Conservation (phyloP, 257 asterid species). For the Capsicum chinense region DNA sequence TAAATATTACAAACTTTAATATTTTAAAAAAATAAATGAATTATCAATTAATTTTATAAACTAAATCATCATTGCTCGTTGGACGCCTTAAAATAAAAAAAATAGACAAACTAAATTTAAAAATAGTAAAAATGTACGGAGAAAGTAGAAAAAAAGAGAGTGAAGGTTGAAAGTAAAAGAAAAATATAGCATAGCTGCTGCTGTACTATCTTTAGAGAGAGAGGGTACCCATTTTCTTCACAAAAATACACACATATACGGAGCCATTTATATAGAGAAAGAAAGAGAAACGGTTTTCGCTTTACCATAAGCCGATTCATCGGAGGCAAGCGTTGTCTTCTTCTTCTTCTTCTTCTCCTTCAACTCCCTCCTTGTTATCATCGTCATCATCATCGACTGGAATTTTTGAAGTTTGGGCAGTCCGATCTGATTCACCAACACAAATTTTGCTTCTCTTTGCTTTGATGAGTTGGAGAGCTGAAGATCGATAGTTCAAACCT, state of each 20-base stretch:
- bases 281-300: slow-evolving; percentile 23
- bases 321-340: slow-evolving; percentile 34
- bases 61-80: too few species aligned
- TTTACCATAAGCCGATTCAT: slow-evolving; percentile 34
- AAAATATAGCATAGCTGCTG: slow-evolving; percentile 1
- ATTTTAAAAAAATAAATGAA: too few species aligned
- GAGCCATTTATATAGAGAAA: slow-evolving; percentile 4
- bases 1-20: too few species aligned
- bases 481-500: slow-evolving; percentile 63
- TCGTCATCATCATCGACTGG: slow-evolving; percentile 32
- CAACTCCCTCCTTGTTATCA: not conserved
- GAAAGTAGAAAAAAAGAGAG: too few species aligned
- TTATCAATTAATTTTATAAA: too few species aligned
- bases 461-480: slow-evolving; percentile 71
- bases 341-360: not conserved
- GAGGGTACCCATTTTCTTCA: not conserved
- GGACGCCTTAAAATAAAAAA: too few species aligned
- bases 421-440: slow-evolving; percentile 73
- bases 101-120: too few species aligned
- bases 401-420: slow-evolving; percentile 37
- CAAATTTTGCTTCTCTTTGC: slow-evolving; percentile 50
- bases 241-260: not conserved
- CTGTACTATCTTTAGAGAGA: slow-evolving; percentile 22
- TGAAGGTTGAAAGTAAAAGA: too few species aligned
- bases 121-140: too few species aligned